phyloP scores from a whole-genome alignment of 2,329 filamentous ascomycete species.

The Sarocladium brachiariae region DNA sequence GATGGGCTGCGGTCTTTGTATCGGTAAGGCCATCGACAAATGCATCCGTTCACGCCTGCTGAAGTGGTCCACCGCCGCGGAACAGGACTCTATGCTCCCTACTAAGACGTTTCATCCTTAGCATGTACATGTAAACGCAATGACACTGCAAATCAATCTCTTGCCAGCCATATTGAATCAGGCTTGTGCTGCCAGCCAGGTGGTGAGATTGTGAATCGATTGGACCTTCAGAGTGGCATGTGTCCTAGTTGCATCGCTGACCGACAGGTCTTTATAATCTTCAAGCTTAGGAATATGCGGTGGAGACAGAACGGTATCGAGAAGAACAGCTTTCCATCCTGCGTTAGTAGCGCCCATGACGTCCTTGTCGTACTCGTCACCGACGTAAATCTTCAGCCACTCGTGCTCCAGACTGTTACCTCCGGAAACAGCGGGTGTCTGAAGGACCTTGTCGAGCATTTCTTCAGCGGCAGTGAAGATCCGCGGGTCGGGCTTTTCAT shows the following conservation, averaged over 20 bases:
- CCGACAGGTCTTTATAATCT: slow-evolving; percentile 7
- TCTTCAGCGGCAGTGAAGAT: slow-evolving; percentile 50
- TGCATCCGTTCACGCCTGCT: too few relatives aligned
- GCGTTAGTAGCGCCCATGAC: slow-evolving; percentile 34
- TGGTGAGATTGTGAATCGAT: slow-evolving; percentile 13
- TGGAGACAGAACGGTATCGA: slow-evolving; percentile 12
- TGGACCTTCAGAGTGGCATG: slow-evolving; percentile 13
- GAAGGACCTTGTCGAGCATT: slow-evolving; percentile 30
- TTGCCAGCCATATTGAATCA: not conserved
- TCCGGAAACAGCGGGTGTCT: slow-evolving; percentile 1
- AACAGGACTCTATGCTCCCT: too few relatives aligned
- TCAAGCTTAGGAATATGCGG: slow-evolving; percentile 11
- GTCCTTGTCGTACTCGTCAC: slow-evolving; percentile 47
- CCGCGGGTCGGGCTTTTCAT: slow-evolving; percentile 47
- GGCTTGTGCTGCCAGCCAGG: not conserved
- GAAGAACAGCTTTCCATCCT: slow-evolving; percentile 19
- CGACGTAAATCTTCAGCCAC: slow-evolving; percentile 43
- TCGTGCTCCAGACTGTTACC: slow-evolving; percentile 9
- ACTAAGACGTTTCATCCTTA: too few relatives aligned
- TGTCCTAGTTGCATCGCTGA: slow-evolving; percentile 12
- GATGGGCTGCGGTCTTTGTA: too few relatives aligned
- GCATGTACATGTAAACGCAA: too few relatives aligned
- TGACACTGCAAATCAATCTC: too few relatives aligned
- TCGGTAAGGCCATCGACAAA: too few relatives aligned
- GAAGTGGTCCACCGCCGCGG: too few relatives aligned